Evolutionary conservation across 179 eudicot species (phyloP), one percentile per base, ranked within the genome.

Genomic region (Heliamphora pulchella): DNA sequence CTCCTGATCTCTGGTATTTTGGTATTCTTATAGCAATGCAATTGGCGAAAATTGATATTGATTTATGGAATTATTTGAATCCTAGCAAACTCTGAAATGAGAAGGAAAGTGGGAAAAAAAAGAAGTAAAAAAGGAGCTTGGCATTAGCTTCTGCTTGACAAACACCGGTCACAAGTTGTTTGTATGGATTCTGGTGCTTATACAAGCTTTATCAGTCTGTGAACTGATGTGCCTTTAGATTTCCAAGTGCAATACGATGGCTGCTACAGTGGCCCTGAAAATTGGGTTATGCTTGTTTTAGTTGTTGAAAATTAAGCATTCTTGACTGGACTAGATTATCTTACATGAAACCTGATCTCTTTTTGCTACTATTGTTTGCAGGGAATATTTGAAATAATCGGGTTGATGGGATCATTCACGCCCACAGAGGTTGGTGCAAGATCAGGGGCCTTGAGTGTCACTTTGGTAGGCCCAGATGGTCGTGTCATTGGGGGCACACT

Each of bases 401-500:
- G 20, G 7, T n/a, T 61, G 20, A 2, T 20, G 1, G 65, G 65
- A 61, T 61, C 65, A 61, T 61, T 61, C 65, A 61, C 65, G 4
- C 65, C 65, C 22, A 61, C 65, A 61, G 65, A 61, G 65, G 22
- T 61, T 2, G 65, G 20, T 5, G 65, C 6, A n/a, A 61, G 65
- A 61, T 15, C 8, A n/a, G 65, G 65, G 18, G 65, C 20, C 65
- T 61, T 61, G 65, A 61, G 20, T 61, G 65, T 61, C 20, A 15
- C 22, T 61, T 61, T 61, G 65, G 20, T 20, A 15, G 17, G 65
- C 65, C 65, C 65, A 61, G 65, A 61, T 61, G 65, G 65, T 2
- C 65, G 65, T 61, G 65, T 61, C 65, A 61, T 61, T 61, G 65
- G 65, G 65, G 65, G 65, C 15, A 61, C 22, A 20, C 65, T 61